Evolutionary conservation across 2,329 filamentous ascomycete genomes (phyloP).

Genomic region (Clonostachys byssicola): DNA sequence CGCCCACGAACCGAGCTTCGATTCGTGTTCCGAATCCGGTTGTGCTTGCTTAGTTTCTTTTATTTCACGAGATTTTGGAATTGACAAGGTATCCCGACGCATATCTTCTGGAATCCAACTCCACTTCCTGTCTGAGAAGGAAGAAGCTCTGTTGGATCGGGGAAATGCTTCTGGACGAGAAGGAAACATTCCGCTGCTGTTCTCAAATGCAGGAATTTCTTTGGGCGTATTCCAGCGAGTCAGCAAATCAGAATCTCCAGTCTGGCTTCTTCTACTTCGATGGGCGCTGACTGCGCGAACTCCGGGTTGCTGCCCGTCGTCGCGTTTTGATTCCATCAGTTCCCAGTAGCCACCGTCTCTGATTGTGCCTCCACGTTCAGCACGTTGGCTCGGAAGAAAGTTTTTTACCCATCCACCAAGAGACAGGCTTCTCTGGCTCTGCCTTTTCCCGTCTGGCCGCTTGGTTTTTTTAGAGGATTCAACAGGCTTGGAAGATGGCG

Average conservation of each 20-base stretch:
- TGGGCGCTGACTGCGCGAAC: too few relatives aligned
- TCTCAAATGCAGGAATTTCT: slow-evolving; percentile 7
- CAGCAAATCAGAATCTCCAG: slow-evolving; percentile 20
- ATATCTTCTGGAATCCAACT: not conserved
- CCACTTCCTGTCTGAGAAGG: not conserved
- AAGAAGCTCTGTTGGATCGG: not conserved
- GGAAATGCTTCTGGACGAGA: not conserved
- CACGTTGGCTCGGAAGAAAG: slow-evolving; percentile 41
- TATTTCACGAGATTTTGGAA: not conserved
- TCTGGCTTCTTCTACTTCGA: slow-evolving; percentile 9
- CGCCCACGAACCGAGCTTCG: not conserved
- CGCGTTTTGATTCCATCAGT: not conserved
- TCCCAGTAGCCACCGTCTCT: slow-evolving; percentile 25
- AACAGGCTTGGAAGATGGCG: too few relatives aligned
- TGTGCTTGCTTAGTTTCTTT: not conserved
- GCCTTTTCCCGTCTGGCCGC: too few relatives aligned
- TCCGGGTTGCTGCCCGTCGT: slow-evolving; percentile 5
- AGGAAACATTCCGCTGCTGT: not conserved
- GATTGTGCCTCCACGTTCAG: slow-evolving; percentile 45
- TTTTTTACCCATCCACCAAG: slow-evolving; percentile 34
- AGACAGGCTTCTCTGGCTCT: slow-evolving; percentile 12
- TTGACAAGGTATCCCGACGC: not conserved
- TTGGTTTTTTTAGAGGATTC: too few relatives aligned
- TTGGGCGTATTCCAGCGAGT: slow-evolving; percentile 28
- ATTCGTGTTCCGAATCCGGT: not conserved